A percentile compares a stretch with the other conserved stretches of the same genome.
These are phyloP conservation scores for Harringtonia lauricola DNA, from an alignment of 2,329 filamentous ascomycete species.

Conservation along the genomic window DNA sequence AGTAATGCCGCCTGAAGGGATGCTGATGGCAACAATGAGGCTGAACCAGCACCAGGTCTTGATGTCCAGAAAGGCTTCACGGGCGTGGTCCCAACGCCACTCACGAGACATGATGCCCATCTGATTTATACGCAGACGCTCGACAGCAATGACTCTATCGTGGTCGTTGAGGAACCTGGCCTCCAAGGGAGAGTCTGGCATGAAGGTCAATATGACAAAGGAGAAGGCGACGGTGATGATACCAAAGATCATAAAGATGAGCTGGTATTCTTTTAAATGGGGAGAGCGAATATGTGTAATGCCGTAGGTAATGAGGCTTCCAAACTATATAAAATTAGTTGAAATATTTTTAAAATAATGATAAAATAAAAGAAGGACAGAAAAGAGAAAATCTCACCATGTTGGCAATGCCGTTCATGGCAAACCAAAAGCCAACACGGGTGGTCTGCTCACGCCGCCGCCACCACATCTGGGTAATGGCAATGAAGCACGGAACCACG, in stretches of 20 bases:
- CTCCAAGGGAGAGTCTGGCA: slow-evolving; percentile 38
- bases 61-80: slow-evolving; percentile 41
- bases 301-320: slow-evolving; percentile 45
- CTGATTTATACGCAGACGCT: slow-evolving; percentile 41
- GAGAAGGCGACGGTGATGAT: slow-evolving; percentile 36
- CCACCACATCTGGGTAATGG: slow-evolving; percentile 53
- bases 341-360: no score
- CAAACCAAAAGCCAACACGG: slow-evolving; percentile 46
- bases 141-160: slow-evolving; percentile 41
- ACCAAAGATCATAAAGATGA: slow-evolving; percentile 46
- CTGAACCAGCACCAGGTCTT: slow-evolving; percentile 50
- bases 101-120: slow-evolving; percentile 40
- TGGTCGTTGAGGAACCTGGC: slow-evolving; percentile 37
- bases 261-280: slow-evolving; percentile 25
- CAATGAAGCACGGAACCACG: slow-evolving; percentile 41
- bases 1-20: slow-evolving; percentile 44
- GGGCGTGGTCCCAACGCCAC: slow-evolving; percentile 38
- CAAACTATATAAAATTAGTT: no score
- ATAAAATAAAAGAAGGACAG: no score
- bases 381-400: no score
- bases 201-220: slow-evolving; percentile 30
- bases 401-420: slow-evolving; percentile 48
- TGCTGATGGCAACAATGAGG: slow-evolving; percentile 37
- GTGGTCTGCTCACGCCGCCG: slow-evolving; percentile 46
- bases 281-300: slow-evolving; percentile 43